A percentile compares a stretch with the other conserved stretches of the same genome.
phyloP scores from a whole-genome alignment of 148 eudicot species.

The Polygonum maritimum region DNA sequence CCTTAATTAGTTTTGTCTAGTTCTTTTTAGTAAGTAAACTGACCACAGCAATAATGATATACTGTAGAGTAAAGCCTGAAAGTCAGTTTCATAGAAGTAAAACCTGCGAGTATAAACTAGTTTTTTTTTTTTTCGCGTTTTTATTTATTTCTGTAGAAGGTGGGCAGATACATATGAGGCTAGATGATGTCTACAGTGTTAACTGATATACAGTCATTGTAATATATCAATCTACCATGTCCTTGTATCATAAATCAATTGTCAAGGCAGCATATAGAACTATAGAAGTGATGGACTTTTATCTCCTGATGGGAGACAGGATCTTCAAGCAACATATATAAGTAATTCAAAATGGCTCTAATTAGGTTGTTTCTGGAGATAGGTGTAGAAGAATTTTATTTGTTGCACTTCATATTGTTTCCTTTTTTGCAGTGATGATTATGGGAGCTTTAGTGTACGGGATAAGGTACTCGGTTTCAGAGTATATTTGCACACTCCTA shows the following conservation, averaged over 20 bases:
- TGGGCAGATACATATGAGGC: neutral
- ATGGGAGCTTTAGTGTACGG: constrained; percentile 82
- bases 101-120: neutral
- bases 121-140: neutral
- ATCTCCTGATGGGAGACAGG: neutral
- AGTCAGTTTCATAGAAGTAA: neutral
- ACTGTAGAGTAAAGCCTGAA: neutral
- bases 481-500: constrained; percentile 68
- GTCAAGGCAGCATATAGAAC: neutral
- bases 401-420: neutral
- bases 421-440: constrained; percentile 60
- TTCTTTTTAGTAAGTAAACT: neutral
- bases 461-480: constrained; percentile 65
- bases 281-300: neutral
- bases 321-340: neutral
- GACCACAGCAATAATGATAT: neutral
- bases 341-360: neutral
- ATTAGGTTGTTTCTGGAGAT: neutral
- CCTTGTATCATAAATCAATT: neutral
- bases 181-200: neutral
- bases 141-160: neutral
- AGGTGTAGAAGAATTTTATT: neutral
- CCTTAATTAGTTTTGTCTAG: neutral
- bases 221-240: neutral
- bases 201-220: neutral